Evolutionary conservation across 2,329 filamentous ascomycete genomes (phyloP).

Genomic region (Dendrostoma leiphaemia): DNA sequence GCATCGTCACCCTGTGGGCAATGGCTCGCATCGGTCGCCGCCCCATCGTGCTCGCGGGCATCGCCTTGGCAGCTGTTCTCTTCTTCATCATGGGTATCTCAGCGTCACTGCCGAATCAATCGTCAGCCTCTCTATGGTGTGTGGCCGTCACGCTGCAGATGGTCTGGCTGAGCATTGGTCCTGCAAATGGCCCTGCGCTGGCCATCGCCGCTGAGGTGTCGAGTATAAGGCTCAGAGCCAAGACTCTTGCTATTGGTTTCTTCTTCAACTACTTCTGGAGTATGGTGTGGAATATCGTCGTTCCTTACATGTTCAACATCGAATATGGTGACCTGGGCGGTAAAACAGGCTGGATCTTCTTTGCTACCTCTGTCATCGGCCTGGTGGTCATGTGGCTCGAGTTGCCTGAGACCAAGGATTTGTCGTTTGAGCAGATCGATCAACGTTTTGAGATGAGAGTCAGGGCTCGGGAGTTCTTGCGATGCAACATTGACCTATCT

Average conservation of each 20-base stretch:
- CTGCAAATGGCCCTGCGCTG: constrained; percentile 5
- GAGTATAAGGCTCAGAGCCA: constrained; percentile 3
- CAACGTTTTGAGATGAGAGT: constrained; percentile 1
- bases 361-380: not conserved
- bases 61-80: constrained; percentile 1
- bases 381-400: constrained; percentile 7
- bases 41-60: not conserved
- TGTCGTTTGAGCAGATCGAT: constrained; percentile 5
- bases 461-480: not conserved
- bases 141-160: constrained; percentile 7
- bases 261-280: constrained; percentile 14
- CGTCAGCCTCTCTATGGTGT: constrained; percentile 3
- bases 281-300: constrained; percentile 5
- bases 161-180: constrained; percentile 11
- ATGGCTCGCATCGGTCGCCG: constrained; percentile 5
- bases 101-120: constrained; percentile 1
- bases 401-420: constrained; percentile 7
- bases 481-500: too few species aligned
- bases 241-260: constrained; percentile 8
- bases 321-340: not conserved
- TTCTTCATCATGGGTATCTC: constrained; percentile 10
- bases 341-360: constrained; percentile 5
- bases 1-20: constrained; percentile 2
- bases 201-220: constrained; percentile 6
- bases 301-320: constrained; percentile 8